A percentile compares a stretch with the other conserved stretches of the same genome.
Evolutionary conservation across 177 flowering plant genomes (phyloP).

Genomic region (Vitis hybrid): DNA sequence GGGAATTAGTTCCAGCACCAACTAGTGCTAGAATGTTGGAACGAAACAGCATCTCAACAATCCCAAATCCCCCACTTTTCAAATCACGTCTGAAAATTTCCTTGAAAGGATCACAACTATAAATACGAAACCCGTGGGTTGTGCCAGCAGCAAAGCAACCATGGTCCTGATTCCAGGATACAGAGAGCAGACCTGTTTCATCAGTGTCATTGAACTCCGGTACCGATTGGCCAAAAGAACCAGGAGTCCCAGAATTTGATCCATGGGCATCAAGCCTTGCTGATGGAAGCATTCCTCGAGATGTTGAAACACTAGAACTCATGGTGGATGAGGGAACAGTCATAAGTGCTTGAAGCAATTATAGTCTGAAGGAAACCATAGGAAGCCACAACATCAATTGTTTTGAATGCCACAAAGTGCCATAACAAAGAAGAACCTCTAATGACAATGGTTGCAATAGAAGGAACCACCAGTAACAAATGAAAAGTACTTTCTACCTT

Average conservation of each 20-base stretch:
- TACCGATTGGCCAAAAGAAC: conserved; percentile 35
- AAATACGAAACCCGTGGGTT: conserved; percentile 79
- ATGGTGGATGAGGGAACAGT: conserved; percentile 27
- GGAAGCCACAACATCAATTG: conserved; percentile 6
- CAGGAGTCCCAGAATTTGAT: conserved; percentile 34
- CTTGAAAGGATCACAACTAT: conserved; percentile 88
- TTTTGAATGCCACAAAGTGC: no score
- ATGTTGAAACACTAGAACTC: conserved; percentile 59
- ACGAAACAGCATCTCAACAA: conserved; percentile 92
- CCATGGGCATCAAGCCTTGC: conserved; percentile 35
- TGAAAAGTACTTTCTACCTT: no score
- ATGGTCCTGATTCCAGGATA: conserved; percentile 94
- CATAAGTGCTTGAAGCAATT: conserved; percentile 17
- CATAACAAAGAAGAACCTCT: no score
- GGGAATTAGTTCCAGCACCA: conserved; percentile 70
- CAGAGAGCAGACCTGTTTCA: conserved; percentile 60
- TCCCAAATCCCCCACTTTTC: conserved; percentile 78
- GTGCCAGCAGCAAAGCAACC: conserved; percentile 96
- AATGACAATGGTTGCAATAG: no score
- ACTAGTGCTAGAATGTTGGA: conserved; percentile 93
- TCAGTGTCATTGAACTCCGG: conserved; percentile 46
- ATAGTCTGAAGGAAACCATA: conserved; percentile 9
- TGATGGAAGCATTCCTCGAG: conserved; percentile 37
- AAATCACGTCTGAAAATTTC: conserved; percentile 89
- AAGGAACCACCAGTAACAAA: no score